Evolutionary conservation across 305 asterid species (phyloP), one percentile per base, ranked within the genome.

Genomic region (Petunia hybrid): DNA sequence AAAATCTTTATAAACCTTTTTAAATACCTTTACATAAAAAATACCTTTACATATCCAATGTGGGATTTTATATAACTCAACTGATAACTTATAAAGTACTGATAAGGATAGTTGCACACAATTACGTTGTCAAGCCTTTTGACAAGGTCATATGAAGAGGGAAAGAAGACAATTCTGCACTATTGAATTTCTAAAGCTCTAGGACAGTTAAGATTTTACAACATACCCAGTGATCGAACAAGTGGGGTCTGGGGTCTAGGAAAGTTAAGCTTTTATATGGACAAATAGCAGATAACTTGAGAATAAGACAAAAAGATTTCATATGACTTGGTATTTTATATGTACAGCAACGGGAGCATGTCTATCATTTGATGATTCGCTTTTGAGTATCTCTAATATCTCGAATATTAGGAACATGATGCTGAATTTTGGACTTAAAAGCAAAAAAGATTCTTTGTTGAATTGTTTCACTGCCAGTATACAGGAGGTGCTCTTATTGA

Each of bases 241-340:
- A 22, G 31, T 22, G 31, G 31, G 31, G 31, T 22, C 31, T 22
- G 31, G 31, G 31, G 31, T 22, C 31, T 22, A 22, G 36, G 53
- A 45, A 41, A 67, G 38, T 7, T 41, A 42, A 41, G 74, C 10
- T 41, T 63, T 9, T 2, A 63, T 63, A 62, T 35, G 43, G 68
- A 63, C 42, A 63, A 63, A 36, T 14, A 31, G 68, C n/a, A 63
- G 14, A 62, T 31, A 39, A 63, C 1, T 63, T 63, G 68, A 35
- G 16, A 35, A 63, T 5, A 36, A 36, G 42, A 36, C 31, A 22
- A 63, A 31, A 66, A 66, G 42, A n/a, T 16, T 8, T 70, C 9
- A 70, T 31, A 70, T 45, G 59, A 70, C 77, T 70, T 70, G 60
- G 39, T 46, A 70, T 31, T 22, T 70, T 14, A 16, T 70, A 70